phyloP scores from a whole-genome alignment of 2,329 filamentous ascomycete species.

The Penicillium freii region DNA sequence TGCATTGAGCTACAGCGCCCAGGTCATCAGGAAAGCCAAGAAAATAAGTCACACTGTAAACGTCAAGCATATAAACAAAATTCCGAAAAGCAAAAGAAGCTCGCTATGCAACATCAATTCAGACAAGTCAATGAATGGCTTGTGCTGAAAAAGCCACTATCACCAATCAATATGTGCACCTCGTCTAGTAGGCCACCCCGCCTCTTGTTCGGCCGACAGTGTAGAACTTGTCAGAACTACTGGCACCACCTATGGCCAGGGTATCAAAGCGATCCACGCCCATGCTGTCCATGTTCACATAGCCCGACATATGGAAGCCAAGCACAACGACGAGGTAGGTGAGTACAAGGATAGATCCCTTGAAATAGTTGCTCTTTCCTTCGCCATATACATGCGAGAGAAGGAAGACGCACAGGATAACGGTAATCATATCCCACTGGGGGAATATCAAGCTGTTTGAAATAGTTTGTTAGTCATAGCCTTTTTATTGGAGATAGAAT shows the following conservation, averaged over 20 bases:
- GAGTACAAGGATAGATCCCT: slow-evolving; percentile 89
- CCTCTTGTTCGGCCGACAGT: slow-evolving; percentile 42
- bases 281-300: slow-evolving; percentile 53
- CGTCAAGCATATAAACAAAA: neutral
- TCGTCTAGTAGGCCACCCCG: slow-evolving; percentile 37
- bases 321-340: slow-evolving; percentile 89
- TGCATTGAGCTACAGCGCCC: neutral
- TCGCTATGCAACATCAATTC: slow-evolving; percentile 9
- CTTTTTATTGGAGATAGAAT: neutral
- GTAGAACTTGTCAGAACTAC: slow-evolving; percentile 38
- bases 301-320: slow-evolving; percentile 84
- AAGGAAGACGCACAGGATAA: slow-evolving; percentile 92
- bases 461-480: slow-evolving; percentile 17
- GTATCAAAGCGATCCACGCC: slow-evolving; percentile 50
- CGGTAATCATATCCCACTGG: slow-evolving; percentile 98
- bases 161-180: neutral
- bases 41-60: neutral
- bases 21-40: neutral
- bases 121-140: neutral
- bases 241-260: slow-evolving; percentile 41
- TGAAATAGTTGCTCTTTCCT: slow-evolving; percentile 99
- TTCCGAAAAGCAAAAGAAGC: neutral
- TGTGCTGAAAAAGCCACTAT: neutral
- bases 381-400: slow-evolving; percentile 97
- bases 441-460: slow-evolving; percentile 76